Evolutionary conservation across 2,329 filamentous ascomycete species (phyloP).

Genomic region (Fusarium goolgardi): DNA sequence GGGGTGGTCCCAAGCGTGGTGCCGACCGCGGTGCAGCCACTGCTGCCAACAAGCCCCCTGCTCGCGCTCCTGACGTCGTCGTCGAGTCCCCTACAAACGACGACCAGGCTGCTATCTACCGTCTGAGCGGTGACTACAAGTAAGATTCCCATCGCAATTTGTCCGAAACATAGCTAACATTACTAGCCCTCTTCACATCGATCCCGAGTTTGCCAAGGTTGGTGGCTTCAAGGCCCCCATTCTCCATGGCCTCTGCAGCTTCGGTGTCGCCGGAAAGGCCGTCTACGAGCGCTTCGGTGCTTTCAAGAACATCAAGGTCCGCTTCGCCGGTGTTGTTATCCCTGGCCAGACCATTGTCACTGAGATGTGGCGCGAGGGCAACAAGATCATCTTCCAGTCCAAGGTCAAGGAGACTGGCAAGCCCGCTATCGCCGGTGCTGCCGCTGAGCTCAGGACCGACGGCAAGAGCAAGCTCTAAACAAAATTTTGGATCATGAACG

Average conservation of each 20-base stretch:
- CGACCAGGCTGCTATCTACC: slow-evolving; percentile 93
- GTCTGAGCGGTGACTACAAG: slow-evolving; percentile 94
- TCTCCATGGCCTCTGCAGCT: slow-evolving; percentile 95
- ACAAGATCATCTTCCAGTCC: slow-evolving; percentile 83
- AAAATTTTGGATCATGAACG: slow-evolving; percentile 17
- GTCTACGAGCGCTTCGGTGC: slow-evolving; percentile 85
- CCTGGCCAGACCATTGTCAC: slow-evolving; percentile 91
- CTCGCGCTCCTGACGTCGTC: slow-evolving; percentile 80
- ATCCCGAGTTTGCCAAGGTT: slow-evolving; percentile 92
- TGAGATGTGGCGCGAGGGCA: slow-evolving; percentile 93
- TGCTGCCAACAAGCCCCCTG: slow-evolving; percentile 80
- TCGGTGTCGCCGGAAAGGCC: slow-evolving; percentile 91
- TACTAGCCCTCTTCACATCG: slow-evolving; percentile 84
- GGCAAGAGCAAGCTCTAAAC: slow-evolving; percentile 50
- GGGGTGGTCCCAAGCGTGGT: slow-evolving; percentile 84
- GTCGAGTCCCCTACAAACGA: slow-evolving; percentile 87
- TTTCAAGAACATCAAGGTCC: slow-evolving; percentile 92
- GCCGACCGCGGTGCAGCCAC: slow-evolving; percentile 83
- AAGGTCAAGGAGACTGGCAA: slow-evolving; percentile 95
- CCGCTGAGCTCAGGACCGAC: slow-evolving; percentile 73
- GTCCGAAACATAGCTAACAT: slow-evolving; percentile 5
- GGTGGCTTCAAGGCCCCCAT: slow-evolving; percentile 96
- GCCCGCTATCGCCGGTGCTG: slow-evolving; percentile 83
- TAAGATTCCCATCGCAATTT: slow-evolving; percentile 47
- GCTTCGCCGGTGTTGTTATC: slow-evolving; percentile 86